These are phyloP conservation scores for Cutaneotrichosporon sp. DNA, from an alignment of 1,284 basidiomycete species.

Conservation along the genomic window DNA sequence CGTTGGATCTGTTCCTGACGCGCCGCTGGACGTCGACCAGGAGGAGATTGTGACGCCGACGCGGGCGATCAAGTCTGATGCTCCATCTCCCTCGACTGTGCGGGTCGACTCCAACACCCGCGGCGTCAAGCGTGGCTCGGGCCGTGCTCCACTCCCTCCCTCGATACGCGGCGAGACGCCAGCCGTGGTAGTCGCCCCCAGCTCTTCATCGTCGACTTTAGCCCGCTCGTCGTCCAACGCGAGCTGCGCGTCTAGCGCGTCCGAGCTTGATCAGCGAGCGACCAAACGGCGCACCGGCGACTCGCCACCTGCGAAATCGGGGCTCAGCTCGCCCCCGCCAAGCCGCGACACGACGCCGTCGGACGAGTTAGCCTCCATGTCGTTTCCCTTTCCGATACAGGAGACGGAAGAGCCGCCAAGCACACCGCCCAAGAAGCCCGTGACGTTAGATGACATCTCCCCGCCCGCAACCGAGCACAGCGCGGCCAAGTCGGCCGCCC, in stretches of 20 bases:
- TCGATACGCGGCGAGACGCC: background rate
- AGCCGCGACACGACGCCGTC: constrained; percentile 19
- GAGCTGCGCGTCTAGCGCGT: constrained; percentile 18
- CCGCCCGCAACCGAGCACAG: constrained; percentile 1
- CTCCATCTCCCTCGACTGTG: background rate
- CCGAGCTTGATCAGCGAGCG: constrained; percentile 18
- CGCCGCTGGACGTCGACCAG: background rate
- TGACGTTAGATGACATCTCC: background rate
- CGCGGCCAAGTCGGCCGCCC: background rate
- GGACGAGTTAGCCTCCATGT: background rate
- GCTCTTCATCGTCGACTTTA: background rate
- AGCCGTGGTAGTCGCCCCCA: background rate
- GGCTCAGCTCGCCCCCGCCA: constrained; percentile 24
- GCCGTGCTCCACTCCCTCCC: constrained; percentile 11
- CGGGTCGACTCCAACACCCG: constrained; percentile 3
- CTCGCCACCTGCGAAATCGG: constrained; percentile 12
- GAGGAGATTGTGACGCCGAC: background rate
- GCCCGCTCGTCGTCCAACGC: constrained; percentile 14
- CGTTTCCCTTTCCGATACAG: constrained; percentile 6
- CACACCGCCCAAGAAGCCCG: background rate
- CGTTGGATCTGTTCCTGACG: constrained; percentile 1
- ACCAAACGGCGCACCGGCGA: constrained; percentile 17
- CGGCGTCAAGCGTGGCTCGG: constrained; percentile 24
- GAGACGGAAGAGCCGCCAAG: constrained; percentile 9
- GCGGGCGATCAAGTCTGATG: background rate